A percentile compares a stretch with the other conserved stretches of the same genome.
phyloP scores from a whole-genome alignment of 306 rosid species.

The Quercus bicolor region DNA sequence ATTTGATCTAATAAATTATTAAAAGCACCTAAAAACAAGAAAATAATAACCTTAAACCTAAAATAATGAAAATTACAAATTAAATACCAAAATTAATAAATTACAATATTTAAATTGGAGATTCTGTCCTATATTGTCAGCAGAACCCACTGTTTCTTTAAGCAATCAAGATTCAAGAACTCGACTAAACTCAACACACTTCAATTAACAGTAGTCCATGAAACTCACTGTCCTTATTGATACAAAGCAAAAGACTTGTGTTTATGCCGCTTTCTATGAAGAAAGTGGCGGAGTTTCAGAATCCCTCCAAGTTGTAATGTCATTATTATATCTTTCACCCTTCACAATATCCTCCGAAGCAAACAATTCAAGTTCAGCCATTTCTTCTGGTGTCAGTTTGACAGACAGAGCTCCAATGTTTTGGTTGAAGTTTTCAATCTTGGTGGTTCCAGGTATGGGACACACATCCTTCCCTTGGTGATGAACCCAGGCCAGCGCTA shows the following conservation, averaged over 20 bases:
- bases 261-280: conserved; percentile 35
- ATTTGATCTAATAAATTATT: no score
- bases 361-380: conserved; percentile 53
- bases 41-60: no score
- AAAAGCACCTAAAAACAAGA: no score
- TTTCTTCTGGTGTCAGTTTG: conserved; percentile 55
- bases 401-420: conserved; percentile 60
- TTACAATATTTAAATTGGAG: no score
- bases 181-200: no score
- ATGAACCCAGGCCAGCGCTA: conserved; percentile 63
- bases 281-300: conserved; percentile 56
- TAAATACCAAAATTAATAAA: no score
- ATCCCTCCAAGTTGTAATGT: conserved; percentile 23
- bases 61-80: no score
- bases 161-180: no score
- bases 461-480: conserved; percentile 64
- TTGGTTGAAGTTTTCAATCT: conserved; percentile 50
- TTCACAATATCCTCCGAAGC: conserved; percentile 39
- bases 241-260: neutral
- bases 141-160: no score
- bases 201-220: no score
- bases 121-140: no score
- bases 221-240: neutral
- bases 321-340: conserved; percentile 34
- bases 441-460: conserved; percentile 82